These are phyloP conservation scores for Sclerotiophoma versabilis DNA, from an alignment of 2,329 filamentous ascomycete species.

Conservation along the genomic window DNA sequence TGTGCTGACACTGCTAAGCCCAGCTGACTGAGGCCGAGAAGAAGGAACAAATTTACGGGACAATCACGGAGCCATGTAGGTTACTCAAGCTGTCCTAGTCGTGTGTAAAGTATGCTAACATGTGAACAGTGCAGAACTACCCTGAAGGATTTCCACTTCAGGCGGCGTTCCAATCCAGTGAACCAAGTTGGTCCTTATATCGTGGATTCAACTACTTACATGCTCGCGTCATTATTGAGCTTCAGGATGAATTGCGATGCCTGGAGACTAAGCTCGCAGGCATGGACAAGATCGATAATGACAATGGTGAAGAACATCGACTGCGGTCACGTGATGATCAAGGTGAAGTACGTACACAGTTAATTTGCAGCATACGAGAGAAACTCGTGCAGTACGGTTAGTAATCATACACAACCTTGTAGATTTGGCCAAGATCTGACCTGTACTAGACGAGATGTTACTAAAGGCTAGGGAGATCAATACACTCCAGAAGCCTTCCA, in stretches of 20 bases:
- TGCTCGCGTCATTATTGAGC: conserved; percentile 39
- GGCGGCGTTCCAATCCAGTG: conserved; percentile 47
- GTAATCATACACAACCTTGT: neutral
- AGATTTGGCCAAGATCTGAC: no score
- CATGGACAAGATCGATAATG: conserved; percentile 26
- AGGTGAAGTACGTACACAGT: no score
- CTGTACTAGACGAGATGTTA: conserved; percentile 35
- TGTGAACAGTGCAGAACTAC: conserved; percentile 30
- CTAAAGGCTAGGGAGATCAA: conserved; percentile 42
- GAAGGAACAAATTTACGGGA: no score
- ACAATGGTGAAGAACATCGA: conserved; percentile 3
- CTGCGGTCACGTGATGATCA: neutral
- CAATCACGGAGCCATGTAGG: no score
- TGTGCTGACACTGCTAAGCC: no score
- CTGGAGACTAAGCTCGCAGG: conserved; percentile 37
- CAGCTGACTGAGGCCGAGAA: no score
- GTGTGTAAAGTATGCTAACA: no score
- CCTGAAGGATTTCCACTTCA: conserved; percentile 41
- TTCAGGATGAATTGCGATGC: conserved; percentile 44
- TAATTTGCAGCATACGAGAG: conserved; percentile 20
- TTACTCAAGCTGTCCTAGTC: no score
- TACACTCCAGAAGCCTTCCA: conserved; percentile 42
- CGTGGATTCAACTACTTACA: conserved; percentile 45
- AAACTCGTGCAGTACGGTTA: conserved; percentile 30
- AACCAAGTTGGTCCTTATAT: conserved; percentile 47